Conservation (phyloP, 306 rosid species). For the Malus sieversii region DNA sequence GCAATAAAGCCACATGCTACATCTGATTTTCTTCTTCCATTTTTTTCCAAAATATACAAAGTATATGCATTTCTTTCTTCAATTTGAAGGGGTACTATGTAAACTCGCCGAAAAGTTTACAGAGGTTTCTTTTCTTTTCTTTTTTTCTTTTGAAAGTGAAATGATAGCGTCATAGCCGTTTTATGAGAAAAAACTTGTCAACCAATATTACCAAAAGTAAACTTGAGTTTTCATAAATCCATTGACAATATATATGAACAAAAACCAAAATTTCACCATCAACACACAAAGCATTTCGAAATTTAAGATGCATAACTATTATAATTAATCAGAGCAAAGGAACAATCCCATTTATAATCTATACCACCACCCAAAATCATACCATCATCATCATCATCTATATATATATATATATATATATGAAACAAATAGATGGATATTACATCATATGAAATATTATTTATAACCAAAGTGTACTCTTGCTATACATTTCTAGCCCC, state of each 20-base stretch:
- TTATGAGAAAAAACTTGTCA: neutral
- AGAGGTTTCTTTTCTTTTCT: neutral
- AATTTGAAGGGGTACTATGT: neutral
- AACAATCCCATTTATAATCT: neutral
- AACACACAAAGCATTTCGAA: neutral
- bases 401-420: neutral
- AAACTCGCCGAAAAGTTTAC: neutral
- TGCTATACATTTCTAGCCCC: conserved; percentile 67
- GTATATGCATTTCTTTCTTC: neutral
- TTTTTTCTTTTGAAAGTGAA: too few relatives aligned
- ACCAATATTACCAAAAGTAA: neutral
- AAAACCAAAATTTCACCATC: neutral
- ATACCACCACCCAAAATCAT: conserved; percentile 11
- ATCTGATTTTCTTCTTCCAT: neutral
- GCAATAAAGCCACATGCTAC: neutral
- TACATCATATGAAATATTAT: conserved; percentile 33
- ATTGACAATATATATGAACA: neutral
- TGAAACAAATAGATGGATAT: conserved; percentile 41
- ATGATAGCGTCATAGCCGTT: too few relatives aligned
- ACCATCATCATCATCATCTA: conserved; percentile 23
- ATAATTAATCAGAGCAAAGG: neutral
- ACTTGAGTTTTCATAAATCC: too few relatives aligned
- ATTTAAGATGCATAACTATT: neutral
- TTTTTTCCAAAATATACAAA: neutral
- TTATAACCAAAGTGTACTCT: conserved; percentile 27